phyloP scores from a whole-genome alignment of 2,329 filamentous ascomycete species.

The Sporothrix humicola region DNA sequence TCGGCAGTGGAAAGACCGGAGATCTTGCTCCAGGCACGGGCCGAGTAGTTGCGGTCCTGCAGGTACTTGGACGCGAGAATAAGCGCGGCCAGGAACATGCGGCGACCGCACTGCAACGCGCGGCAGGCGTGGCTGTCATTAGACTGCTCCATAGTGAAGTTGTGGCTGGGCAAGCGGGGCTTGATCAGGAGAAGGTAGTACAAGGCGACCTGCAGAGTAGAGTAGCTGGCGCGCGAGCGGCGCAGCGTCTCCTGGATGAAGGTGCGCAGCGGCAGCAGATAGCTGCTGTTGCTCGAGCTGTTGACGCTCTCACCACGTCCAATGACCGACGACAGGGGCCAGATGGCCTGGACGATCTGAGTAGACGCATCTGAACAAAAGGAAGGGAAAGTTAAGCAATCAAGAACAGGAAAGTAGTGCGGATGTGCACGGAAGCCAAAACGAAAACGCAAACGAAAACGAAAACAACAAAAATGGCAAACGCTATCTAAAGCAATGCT shows the following conservation, averaged over 20 bases:
- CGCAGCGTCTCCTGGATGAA: constrained; percentile 98
- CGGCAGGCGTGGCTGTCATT: constrained; percentile 73
- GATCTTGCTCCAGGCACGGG: constrained; percentile 98
- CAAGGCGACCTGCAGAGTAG: constrained; percentile 92
- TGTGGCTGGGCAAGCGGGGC: constrained; percentile 79
- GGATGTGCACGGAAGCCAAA: too few relatives aligned
- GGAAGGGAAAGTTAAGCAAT: constrained; percentile 40
- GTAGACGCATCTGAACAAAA: constrained; percentile 82
- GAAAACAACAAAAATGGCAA: not conserved
- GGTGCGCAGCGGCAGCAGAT: constrained; percentile 83
- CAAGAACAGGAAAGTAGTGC: constrained; percentile 8
- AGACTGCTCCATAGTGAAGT: constrained; percentile 86
- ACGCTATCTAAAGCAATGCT: not conserved
- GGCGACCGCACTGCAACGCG: constrained; percentile 90
- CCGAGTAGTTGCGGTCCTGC: constrained; percentile 97
- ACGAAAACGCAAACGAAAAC: too few relatives aligned
- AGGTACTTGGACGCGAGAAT: constrained; percentile 98
- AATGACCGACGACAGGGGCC: constrained; percentile 85
- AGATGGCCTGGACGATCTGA: constrained; percentile 96
- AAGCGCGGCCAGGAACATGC: constrained; percentile 94
- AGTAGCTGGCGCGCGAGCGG: constrained; percentile 94
- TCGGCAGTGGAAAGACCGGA: constrained; percentile 91
- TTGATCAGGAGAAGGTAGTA: constrained; percentile 97
- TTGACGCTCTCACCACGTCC: constrained; percentile 67
- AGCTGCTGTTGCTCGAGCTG: constrained; percentile 36